phyloP scores from a whole-genome alignment of 2,329 filamentous ascomycete species.

The Colletotrichum orbiculare region DNA sequence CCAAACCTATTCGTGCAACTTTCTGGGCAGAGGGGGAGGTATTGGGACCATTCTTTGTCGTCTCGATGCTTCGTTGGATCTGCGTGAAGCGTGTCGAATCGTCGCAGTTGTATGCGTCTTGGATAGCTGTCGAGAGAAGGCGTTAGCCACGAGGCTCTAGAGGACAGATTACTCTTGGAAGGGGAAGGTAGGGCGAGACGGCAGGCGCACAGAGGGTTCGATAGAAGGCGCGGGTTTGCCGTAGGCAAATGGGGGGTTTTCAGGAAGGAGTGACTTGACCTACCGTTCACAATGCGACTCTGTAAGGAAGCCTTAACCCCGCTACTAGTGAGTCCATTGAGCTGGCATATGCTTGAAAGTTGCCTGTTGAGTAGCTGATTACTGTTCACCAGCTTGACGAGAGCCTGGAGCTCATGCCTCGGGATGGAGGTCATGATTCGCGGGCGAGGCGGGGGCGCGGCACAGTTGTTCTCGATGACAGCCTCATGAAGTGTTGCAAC shows the following conservation, averaged over 20 bases:
- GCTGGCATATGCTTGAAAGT: conserved; percentile 80
- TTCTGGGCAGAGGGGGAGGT: conserved; percentile 13
- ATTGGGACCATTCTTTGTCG: conserved; percentile 25
- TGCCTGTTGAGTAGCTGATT: conserved; percentile 67
- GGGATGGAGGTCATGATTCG: conserved; percentile 44
- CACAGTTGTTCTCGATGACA: conserved; percentile 25
- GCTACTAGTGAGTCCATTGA: conserved; percentile 79
- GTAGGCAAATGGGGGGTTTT: background rate
- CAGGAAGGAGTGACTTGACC: conserved; percentile 50
- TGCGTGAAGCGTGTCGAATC: conserved; percentile 56
- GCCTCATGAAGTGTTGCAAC: conserved; percentile 33
- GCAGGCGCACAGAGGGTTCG: too few relatives aligned
- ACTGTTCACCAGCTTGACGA: conserved; percentile 57
- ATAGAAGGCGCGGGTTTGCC: too few relatives aligned
- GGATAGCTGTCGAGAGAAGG: conserved; percentile 50
- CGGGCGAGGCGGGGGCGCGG: conserved; percentile 28
- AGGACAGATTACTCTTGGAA: too few relatives aligned
- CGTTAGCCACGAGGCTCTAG: conserved; percentile 18
- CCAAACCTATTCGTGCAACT: conserved; percentile 26
- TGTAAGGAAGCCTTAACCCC: conserved; percentile 90
- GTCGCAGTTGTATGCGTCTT: conserved; percentile 49
- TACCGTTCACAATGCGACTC: conserved; percentile 80
- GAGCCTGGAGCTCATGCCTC: conserved; percentile 55
- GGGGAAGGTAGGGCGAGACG: too few relatives aligned
- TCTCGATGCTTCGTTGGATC: conserved; percentile 55